phyloP scores from a whole-genome alignment of 345 rosid species.

The Syzygium jambos region DNA sequence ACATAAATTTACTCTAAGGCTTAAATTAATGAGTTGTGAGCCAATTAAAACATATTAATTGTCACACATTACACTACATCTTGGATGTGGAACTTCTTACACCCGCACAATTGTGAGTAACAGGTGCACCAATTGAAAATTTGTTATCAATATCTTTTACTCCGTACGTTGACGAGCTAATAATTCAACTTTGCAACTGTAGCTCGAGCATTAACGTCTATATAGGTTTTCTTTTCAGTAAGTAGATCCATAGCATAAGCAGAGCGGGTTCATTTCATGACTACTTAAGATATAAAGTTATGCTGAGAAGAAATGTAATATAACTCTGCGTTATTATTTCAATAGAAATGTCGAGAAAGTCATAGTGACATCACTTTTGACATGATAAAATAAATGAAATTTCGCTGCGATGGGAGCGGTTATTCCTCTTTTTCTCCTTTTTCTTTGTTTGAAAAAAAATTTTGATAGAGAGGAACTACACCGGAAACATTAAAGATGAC shows the following conservation, averaged over 20 bases:
- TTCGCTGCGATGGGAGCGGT: background rate
- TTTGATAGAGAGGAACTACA: background rate
- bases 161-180: background rate
- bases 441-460: background rate
- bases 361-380: background rate
- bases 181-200: background rate
- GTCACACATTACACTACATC: background rate
- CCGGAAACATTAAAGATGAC: background rate
- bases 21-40: background rate
- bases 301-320: background rate
- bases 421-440: background rate
- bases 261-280: background rate
- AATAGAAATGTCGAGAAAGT: background rate
- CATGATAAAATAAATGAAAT: background rate
- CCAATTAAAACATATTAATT: background rate
- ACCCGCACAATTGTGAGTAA: background rate
- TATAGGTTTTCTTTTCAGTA: background rate
- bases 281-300: background rate
- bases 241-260: background rate
- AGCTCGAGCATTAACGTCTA: background rate
- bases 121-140: background rate
- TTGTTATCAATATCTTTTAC: background rate
- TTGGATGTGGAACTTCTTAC: background rate
- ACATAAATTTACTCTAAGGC: background rate
- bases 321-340: background rate